Evolutionary conservation across 352 stramenopile species (phyloP).

Genomic region (Phytophthora chlamydospora): DNA sequence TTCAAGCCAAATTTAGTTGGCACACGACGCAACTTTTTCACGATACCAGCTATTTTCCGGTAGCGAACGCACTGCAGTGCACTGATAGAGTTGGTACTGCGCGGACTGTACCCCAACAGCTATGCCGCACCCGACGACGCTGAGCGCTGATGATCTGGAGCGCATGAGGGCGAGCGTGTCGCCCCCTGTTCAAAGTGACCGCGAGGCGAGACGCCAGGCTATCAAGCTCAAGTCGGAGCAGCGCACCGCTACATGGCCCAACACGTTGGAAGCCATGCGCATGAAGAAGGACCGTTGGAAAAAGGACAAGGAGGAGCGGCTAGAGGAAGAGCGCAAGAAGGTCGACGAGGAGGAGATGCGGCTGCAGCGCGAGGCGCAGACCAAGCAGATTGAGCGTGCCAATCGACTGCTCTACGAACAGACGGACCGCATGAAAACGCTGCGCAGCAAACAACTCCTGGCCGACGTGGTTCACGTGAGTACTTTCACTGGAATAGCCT

Average conservation of each 20-base stretch:
- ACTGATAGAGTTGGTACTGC: not conserved
- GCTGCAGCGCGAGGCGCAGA: slow-evolving; percentile 72
- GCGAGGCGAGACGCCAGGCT: slow-evolving; percentile 61
- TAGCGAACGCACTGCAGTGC: too few species aligned
- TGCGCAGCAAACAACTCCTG: slow-evolving; percentile 86
- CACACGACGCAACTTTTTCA: too few species aligned
- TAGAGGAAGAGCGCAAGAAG: slow-evolving; percentile 75
- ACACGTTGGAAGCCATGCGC: slow-evolving; percentile 91
- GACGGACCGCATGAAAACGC: slow-evolving; percentile 93
- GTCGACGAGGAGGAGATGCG: slow-evolving; percentile 82
- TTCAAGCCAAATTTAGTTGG: too few species aligned
- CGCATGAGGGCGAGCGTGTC: slow-evolving; percentile 79
- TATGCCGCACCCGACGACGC: slow-evolving; percentile 50
- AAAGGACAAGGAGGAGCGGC: slow-evolving; percentile 87
- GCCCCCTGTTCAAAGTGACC: slow-evolving; percentile 62
- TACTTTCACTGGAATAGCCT: not conserved
- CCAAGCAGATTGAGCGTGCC: slow-evolving; percentile 85
- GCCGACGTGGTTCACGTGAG: slow-evolving; percentile 83
- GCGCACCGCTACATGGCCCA: slow-evolving; percentile 88
- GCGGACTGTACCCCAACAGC: slow-evolving; percentile 1
- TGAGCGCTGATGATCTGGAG: slow-evolving; percentile 69
- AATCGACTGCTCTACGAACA: slow-evolving; percentile 91
- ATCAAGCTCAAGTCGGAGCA: slow-evolving; percentile 85
- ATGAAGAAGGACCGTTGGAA: slow-evolving; percentile 92
- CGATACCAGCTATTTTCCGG: slow-evolving; percentile 2